These are phyloP conservation scores for Tylopilus sp. DNA, from an alignment of 768 basidiomycete species.

Conservation along the genomic window DNA sequence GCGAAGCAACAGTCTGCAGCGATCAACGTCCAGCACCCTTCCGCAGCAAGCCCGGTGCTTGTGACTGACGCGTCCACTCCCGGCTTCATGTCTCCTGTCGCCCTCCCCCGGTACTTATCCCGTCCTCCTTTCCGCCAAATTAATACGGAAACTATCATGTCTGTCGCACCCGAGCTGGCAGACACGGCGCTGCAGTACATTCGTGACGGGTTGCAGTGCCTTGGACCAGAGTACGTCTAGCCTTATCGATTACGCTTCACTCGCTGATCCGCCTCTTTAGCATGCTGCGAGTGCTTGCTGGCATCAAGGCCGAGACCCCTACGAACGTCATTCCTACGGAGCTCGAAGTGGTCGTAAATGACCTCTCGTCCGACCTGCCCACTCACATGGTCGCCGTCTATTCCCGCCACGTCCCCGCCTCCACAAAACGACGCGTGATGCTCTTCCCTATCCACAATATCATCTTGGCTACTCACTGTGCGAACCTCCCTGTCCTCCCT, in stretches of 20 bases:
- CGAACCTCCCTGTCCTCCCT: constrained; percentile 28
- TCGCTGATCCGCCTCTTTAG: constrained; percentile 16
- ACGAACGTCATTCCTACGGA: constrained; percentile 29
- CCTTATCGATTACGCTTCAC: background rate
- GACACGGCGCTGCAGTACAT: constrained; percentile 24
- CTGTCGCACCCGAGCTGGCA: constrained; percentile 27
- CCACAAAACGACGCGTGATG: constrained; percentile 30
- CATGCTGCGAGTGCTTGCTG: constrained; percentile 31
- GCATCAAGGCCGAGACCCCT: constrained; percentile 20
- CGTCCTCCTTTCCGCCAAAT: constrained; percentile 19
- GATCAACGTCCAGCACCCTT: constrained; percentile 28
- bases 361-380: constrained; percentile 31
- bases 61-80: constrained; percentile 4
- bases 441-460: constrained; percentile 38
- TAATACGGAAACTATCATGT: constrained; percentile 9
- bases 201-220: constrained; percentile 24
- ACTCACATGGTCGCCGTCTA: constrained; percentile 33
- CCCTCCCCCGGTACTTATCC: constrained; percentile 25
- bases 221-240: constrained; percentile 27
- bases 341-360: constrained; percentile 23
- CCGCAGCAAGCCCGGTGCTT: constrained; percentile 2
- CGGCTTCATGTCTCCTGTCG: constrained; percentile 5
- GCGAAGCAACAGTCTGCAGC: constrained; percentile 9
- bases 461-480: constrained; percentile 30
- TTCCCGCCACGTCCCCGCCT: constrained; percentile 19